These are phyloP conservation scores for Russula vinacea DNA, from an alignment of 768 basidiomycete species.

Conservation along the genomic window DNA sequence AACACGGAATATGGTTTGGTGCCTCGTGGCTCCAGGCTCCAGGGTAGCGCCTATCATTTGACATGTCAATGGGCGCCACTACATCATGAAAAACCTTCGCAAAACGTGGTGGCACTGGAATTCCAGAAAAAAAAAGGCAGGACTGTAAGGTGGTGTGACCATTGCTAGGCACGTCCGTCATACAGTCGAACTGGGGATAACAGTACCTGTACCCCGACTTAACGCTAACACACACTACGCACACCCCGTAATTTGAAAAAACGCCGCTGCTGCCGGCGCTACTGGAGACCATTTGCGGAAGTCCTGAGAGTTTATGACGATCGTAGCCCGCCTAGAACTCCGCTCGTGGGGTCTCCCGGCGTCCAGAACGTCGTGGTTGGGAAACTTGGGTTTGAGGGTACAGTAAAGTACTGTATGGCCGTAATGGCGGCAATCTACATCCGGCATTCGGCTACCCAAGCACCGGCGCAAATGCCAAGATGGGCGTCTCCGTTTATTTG, in stretches of 20 bases:
- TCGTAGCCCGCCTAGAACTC: not conserved
- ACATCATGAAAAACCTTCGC: not conserved
- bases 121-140: not conserved
- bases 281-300: too few relatives aligned
- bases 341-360: not conserved
- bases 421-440: not conserved
- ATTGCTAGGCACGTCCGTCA: not conserved
- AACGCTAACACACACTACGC: too few relatives aligned
- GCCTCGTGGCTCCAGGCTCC: not conserved
- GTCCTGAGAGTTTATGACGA: too few relatives aligned
- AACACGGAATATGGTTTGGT: not conserved
- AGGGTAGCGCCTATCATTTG: not conserved
- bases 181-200: not conserved
- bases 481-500: not conserved
- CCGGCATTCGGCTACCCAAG: not conserved
- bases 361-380: not conserved
- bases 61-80: not conserved
- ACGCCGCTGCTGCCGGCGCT: too few relatives aligned
- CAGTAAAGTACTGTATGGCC: not conserved
- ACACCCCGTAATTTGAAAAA: too few relatives aligned
- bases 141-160: not conserved
- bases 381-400: too few relatives aligned
- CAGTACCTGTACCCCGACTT: too few relatives aligned
- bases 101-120: not conserved
- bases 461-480: not conserved